Evolutionary conservation across 257 asterid species (phyloP), one percentile per base, ranked within the genome.

Genomic region (Ilex aquifolium): DNA sequence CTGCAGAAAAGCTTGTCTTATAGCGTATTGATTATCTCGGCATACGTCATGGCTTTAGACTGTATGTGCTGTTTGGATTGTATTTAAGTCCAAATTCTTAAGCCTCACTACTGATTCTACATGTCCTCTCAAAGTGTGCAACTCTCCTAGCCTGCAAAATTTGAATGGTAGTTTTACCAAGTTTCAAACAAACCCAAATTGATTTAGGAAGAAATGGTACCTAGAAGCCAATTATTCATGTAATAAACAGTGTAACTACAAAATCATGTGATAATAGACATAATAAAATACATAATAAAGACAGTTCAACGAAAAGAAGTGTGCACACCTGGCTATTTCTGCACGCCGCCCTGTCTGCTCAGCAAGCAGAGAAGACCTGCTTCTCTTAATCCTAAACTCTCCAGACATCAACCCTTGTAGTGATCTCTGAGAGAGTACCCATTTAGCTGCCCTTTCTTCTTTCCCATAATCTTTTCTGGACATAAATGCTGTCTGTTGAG

Each of bases 81-180:
- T 51, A 7, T 31, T 31, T 8, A 69, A 48, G 48, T 74, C 75
- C 69, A 69, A 63, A 29, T 52, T 69, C 62, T 69, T 66, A 3
- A 70, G 68, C 67, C 65, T 70, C 49, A 63, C 57, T 36, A 62
- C 64, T 36, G 80, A 70, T 67, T 75, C 80, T 44, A 70, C 29
- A 55, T 70, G 76, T 21, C 76, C 76, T 16, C 58, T 65, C 57
- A 69, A 39, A 32, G 66, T 30, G 52, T 74, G 64, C 73, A 61
- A 27, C 56, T 74, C 76, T 52, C 72, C 72, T 13, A 57, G 70
- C 64, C 76, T 70, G 62, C 57, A 46, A 36, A 42, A 31, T 0
- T 21, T 0, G 27, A 21, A 21, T 21, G 27, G 27, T 21, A 21
- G 27, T 21, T 21, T 21, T 21, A 21, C 27, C 1, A 21, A 21